phyloP scores from a whole-genome alignment of 2,329 filamentous ascomycete species.

The Fusarium gaditjirri region DNA sequence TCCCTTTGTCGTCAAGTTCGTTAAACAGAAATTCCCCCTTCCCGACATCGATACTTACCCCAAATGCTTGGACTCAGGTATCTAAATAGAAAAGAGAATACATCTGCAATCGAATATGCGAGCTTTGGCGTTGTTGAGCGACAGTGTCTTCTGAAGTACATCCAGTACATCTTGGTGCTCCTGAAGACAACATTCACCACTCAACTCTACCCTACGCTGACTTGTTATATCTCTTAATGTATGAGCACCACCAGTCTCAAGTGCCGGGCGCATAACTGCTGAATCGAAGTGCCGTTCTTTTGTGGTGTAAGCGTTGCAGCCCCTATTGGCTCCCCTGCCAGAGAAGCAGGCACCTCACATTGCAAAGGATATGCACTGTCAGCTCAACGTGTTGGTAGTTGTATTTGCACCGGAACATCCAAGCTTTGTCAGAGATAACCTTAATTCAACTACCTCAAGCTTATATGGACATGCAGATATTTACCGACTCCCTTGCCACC shows the following conservation, averaged over 20 bases:
- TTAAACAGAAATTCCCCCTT: not conserved
- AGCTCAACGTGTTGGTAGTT: not conserved
- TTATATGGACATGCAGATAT: not conserved
- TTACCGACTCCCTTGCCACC: not conserved
- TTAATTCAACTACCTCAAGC: constrained; percentile 17
- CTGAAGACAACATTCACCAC: not conserved
- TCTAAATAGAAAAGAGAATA: too few relatives aligned
- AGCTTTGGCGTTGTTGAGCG: too few relatives aligned
- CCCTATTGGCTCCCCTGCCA: constrained; percentile 6
- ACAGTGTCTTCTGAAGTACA: too few relatives aligned
- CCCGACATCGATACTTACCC: not conserved
- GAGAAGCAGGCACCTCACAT: not conserved
- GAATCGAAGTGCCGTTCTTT: not conserved
- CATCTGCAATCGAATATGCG: rapidly evolving
- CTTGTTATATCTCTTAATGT: not conserved
- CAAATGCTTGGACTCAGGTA: rapidly evolving
- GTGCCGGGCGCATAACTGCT: not conserved
- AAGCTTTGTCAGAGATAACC: constrained; percentile 11
- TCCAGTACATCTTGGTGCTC: not conserved
- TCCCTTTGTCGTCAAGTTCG: not conserved
- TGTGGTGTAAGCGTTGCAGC: not conserved
- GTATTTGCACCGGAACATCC: not conserved
- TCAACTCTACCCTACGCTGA: not conserved
- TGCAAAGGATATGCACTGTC: not conserved
- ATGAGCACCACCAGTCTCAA: not conserved